A percentile compares a stretch with the other conserved stretches of the same genome.
phyloP scores from a whole-genome alignment of 257 asterid genomes.

The Solanum corneliomulleri region DNA sequence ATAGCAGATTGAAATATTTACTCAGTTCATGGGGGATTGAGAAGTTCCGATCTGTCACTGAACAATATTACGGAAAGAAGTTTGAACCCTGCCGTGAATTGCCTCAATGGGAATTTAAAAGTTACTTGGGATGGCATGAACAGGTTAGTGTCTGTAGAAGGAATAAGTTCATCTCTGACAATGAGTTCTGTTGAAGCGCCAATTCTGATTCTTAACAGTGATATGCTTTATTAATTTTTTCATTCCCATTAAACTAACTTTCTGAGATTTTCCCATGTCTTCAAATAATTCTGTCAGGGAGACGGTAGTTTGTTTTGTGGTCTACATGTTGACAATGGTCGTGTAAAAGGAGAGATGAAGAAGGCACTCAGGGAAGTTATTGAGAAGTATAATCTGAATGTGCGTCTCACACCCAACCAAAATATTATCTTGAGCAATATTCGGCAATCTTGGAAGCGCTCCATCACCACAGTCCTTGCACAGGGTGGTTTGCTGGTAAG shows the following conservation, averaged over 20 bases:
- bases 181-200: neutral
- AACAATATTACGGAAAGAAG: constrained; percentile 79
- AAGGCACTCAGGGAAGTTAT: constrained; percentile 69
- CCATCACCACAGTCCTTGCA: constrained; percentile 79
- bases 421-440: constrained; percentile 73
- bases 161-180: neutral
- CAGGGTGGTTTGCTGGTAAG: constrained; percentile 95
- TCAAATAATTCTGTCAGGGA: constrained; percentile 43
- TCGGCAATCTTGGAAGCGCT: constrained; percentile 72
- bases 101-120: constrained; percentile 94
- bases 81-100: constrained; percentile 67
- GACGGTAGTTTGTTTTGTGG: constrained; percentile 88
- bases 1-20: constrained; percentile 92
- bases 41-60: constrained; percentile 75
- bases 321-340: constrained; percentile 89
- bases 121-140: constrained; percentile 98
- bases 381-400: constrained; percentile 79
- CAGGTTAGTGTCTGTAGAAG: constrained; percentile 36
- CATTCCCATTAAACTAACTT: neutral
- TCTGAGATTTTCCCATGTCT: neutral
- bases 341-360: constrained; percentile 75
- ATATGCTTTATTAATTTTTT: neutral
- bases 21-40: constrained; percentile 96
- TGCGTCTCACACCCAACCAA: constrained; percentile 92
- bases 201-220: neutral